These are phyloP conservation scores for Porpolomopsis calyptriformis DNA, from an alignment of 768 basidiomycete species.

Conservation along the genomic window DNA sequence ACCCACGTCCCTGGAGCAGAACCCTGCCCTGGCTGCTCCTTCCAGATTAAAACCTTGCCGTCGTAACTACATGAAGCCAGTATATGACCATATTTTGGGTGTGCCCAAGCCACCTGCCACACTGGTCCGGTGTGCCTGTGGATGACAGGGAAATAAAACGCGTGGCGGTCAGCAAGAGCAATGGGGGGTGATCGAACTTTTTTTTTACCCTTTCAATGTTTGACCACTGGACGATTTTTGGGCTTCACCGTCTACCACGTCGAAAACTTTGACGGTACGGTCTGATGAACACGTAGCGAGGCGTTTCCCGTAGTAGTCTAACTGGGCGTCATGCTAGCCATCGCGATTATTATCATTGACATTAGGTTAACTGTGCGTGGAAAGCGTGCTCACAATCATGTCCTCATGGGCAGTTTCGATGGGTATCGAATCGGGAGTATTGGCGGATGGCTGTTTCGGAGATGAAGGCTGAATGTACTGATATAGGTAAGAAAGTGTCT, in stretches of 20 bases:
- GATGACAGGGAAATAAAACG: too few relatives aligned
- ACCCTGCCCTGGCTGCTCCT: slow-evolving; percentile 64
- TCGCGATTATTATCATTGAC: background rate
- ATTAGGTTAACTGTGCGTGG: slow-evolving; percentile 21
- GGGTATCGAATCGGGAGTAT: slow-evolving; percentile 58
- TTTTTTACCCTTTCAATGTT: slow-evolving; percentile 65
- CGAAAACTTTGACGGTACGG: slow-evolving; percentile 89
- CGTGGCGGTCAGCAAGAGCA: background rate
- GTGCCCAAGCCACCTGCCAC: slow-evolving; percentile 98
- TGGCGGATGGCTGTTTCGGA: slow-evolving; percentile 33
- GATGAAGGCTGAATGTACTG: background rate
- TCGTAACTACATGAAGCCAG: slow-evolving; percentile 98
- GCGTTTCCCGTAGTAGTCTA: slow-evolving; percentile 96
- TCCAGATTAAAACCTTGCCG: slow-evolving; percentile 97
- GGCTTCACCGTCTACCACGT: slow-evolving; percentile 81
- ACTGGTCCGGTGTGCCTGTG: slow-evolving; percentile 93
- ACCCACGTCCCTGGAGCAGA: slow-evolving; percentile 62
- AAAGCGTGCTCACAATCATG: slow-evolving; percentile 65
- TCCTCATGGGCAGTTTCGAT: slow-evolving; percentile 97
- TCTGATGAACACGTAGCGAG: slow-evolving; percentile 96
- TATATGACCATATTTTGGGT: slow-evolving; percentile 94
- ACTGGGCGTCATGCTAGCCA: slow-evolving; percentile 88
- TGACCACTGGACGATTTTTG: slow-evolving; percentile 54
- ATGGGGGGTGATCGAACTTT: background rate
- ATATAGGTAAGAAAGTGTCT: background rate